phyloP scores from a whole-genome alignment of 257 asterid genomes.

The Nicotiana undulata region DNA sequence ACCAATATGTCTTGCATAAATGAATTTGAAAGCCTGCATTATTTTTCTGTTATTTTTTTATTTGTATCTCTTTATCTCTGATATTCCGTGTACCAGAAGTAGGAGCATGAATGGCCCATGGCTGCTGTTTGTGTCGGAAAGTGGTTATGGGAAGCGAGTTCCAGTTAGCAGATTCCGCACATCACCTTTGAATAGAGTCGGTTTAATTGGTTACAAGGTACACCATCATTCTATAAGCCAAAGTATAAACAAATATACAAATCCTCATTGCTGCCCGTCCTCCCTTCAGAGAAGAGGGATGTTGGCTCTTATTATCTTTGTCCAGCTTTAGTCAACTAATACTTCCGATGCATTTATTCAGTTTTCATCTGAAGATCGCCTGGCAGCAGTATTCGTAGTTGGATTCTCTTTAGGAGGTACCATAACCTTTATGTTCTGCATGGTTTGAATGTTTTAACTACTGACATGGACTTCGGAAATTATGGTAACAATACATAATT shows the following conservation, averaged over 20 bases:
- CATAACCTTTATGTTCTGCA: neutral
- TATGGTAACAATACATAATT: neutral
- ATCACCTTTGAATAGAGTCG: conserved; percentile 67
- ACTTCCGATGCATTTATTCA: conserved; percentile 20
- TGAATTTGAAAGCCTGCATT: neutral
- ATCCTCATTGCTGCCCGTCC: neutral
- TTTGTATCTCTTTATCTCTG: neutral
- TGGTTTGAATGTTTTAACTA: neutral
- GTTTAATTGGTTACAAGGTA: conserved; percentile 92
- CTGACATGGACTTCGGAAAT: neutral
- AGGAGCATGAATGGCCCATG: conserved; percentile 71
- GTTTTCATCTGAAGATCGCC: conserved; percentile 76
- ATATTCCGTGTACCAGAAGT: conserved; percentile 22
- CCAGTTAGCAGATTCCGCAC: conserved; percentile 71
- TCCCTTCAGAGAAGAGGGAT: neutral
- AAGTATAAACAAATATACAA: neutral
- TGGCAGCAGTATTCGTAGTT: conserved; percentile 87
- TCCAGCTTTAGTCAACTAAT: neutral
- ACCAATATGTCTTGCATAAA: neutral
- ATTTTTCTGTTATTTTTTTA: neutral
- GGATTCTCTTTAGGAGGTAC: conserved; percentile 87
- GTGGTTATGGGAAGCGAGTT: conserved; percentile 89
- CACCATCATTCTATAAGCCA: neutral
- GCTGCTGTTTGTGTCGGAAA: conserved; percentile 88
- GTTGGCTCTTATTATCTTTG: neutral